A percentile compares a stretch with the other conserved stretches of the same genome.
Conservation (phyloP, 169 alveolate species). For the Eimeria zaria region DNA sequence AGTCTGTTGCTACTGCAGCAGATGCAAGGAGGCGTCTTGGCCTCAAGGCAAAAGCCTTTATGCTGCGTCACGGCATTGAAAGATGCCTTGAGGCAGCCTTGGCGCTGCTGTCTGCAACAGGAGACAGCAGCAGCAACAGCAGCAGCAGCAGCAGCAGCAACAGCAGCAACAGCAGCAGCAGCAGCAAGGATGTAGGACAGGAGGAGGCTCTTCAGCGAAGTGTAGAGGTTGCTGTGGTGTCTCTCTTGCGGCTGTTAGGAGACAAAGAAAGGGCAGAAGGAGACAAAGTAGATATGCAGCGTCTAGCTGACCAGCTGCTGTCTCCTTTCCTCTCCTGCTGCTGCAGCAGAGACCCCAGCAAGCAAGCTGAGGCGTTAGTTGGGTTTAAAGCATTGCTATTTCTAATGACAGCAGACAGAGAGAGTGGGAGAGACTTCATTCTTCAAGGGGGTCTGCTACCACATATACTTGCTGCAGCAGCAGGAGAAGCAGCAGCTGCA, state of each 20-base stretch:
- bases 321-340: slow-evolving; percentile 55
- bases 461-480: slow-evolving; percentile 54
- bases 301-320: slow-evolving; percentile 75
- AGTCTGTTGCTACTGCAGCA: slow-evolving; percentile 55
- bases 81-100: slow-evolving; percentile 75
- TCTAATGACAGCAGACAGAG: slow-evolving; percentile 58
- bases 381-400: slow-evolving; percentile 62
- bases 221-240: slow-evolving; percentile 19
- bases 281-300: slow-evolving; percentile 45
- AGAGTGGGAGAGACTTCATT: slow-evolving; percentile 20
- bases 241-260: slow-evolving; percentile 44
- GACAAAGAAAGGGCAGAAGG: slow-evolving; percentile 70
- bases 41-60: slow-evolving; percentile 26
- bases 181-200: neutral
- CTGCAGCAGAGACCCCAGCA: slow-evolving; percentile 29
- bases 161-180: neutral
- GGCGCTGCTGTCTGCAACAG: slow-evolving; percentile 1
- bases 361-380: slow-evolving; percentile 16
- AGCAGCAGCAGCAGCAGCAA: neutral
- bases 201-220: neutral
- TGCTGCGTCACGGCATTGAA: slow-evolving; percentile 61
- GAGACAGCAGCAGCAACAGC: neutral
- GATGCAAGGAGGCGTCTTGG: slow-evolving; percentile 72
- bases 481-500: slow-evolving; percentile 41
- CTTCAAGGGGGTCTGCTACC: slow-evolving; percentile 27